Conservation (phyloP, 2,329 filamentous ascomycete genomes). For the Diplodia scrobiculata region DNA sequence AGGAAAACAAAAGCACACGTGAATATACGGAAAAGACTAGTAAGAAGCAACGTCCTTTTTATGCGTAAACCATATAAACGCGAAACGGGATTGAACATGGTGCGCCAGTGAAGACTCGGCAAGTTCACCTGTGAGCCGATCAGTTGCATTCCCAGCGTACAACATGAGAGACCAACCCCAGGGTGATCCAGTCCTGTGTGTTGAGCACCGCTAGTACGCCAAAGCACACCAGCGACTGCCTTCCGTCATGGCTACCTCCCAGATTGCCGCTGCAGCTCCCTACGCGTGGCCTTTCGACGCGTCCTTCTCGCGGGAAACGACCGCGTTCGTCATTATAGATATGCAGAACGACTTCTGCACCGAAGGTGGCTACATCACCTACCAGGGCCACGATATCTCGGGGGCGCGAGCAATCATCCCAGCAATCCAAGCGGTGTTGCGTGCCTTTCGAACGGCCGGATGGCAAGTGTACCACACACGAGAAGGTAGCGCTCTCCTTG, state of each 20-base stretch:
- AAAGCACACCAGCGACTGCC: neutral
- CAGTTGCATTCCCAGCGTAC: neutral
- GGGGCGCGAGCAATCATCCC: conserved; percentile 51
- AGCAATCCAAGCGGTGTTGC: conserved; percentile 46
- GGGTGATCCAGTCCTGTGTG: neutral
- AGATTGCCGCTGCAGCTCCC: conserved; percentile 38
- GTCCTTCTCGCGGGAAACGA: conserved; percentile 40
- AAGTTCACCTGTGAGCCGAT: neutral
- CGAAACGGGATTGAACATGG: neutral
- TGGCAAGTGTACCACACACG: conserved; percentile 55
- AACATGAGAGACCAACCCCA: neutral
- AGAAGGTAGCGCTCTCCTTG: conserved; percentile 42
- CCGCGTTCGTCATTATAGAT: conserved; percentile 35
- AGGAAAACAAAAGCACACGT: no score
- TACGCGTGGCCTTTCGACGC: conserved; percentile 49
- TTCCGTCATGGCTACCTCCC: conserved; percentile 8
- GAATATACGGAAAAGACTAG: no score
- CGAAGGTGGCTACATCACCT: conserved; percentile 52
- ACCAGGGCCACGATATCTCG: conserved; percentile 51
- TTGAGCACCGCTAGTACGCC: neutral
- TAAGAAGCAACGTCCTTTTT: no score
- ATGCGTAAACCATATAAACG: no score
- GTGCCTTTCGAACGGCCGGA: conserved; percentile 45
- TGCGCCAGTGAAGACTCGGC: neutral
- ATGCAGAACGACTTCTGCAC: conserved; percentile 47